phyloP scores from a whole-genome alignment of 371 early-diverging fungal species.

The Saksenaea oblongispora region DNA sequence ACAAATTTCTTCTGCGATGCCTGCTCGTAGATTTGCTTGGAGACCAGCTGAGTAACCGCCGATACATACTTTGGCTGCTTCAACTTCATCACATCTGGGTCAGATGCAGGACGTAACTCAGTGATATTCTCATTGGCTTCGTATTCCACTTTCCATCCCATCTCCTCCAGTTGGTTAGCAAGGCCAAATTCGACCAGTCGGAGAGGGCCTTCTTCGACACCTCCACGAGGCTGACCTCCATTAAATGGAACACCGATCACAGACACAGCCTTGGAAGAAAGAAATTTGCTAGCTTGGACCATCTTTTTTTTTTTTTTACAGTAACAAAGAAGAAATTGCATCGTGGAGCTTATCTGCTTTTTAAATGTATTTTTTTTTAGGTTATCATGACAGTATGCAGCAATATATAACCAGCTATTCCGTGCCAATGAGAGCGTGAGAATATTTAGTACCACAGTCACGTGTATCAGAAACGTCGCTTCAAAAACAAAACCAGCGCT shows the following conservation, averaged over 20 bases:
- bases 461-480: conserved; percentile 10
- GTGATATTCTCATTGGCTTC: conserved; percentile 66
- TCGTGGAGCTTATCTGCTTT: conserved; percentile 2
- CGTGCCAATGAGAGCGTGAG: conserved; percentile 23
- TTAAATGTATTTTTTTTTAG: not conserved
- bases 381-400: not conserved
- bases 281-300: conserved; percentile 20
- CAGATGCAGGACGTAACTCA: conserved; percentile 54
- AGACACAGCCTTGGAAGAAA: conserved; percentile 31
- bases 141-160: conserved; percentile 77
- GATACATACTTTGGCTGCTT: conserved; percentile 84
- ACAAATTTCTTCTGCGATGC: conserved; percentile 72
- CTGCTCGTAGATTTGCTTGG: conserved; percentile 64
- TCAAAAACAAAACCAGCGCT: conserved; percentile 18
- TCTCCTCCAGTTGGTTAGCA: conserved; percentile 73
- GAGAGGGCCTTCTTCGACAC: conserved; percentile 88
- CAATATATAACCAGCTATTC: not conserved
- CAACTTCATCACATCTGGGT: conserved; percentile 70
- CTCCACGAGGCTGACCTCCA: conserved; percentile 78
- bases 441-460: conserved; percentile 16
- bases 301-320: conserved; percentile 10
- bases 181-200: conserved; percentile 82
- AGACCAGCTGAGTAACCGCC: conserved; percentile 68
- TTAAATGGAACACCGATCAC: conserved; percentile 70
- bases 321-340: not conserved